Evolutionary conservation across 805 yeast genomes (phyloP).

Genomic region (Wickerhamomyces bovis): DNA sequence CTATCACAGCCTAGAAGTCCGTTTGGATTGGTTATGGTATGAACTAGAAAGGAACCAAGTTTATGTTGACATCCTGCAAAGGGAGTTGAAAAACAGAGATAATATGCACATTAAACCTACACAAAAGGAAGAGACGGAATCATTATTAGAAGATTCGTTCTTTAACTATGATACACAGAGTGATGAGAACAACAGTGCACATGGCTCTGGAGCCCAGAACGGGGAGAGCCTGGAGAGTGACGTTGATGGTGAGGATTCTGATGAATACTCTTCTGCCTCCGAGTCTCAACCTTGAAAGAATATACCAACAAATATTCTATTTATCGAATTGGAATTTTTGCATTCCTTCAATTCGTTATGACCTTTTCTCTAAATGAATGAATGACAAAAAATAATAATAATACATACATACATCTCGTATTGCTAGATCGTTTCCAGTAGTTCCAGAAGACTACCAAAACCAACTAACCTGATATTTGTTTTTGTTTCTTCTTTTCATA

Average conservation of each 20-base stretch:
- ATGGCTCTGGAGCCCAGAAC: neutral
- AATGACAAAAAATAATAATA: too few relatives aligned
- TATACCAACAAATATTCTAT: neutral
- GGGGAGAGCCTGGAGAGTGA: neutral
- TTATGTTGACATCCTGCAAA: constrained; percentile 31
- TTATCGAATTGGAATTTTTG: neutral
- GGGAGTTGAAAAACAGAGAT: constrained; percentile 7
- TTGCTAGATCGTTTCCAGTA: neutral
- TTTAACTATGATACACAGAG: constrained; percentile 11
- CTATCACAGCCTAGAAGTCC: constrained; percentile 41
- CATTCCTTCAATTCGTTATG: neutral
- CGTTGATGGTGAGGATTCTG: neutral
- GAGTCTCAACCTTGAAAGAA: neutral
- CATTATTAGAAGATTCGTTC: constrained; percentile 21
- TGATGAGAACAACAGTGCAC: neutral
- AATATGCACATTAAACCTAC: neutral
- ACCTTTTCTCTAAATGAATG: neutral
- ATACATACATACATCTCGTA: neutral
- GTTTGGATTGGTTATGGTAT: constrained; percentile 51
- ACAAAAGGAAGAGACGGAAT: constrained; percentile 11
- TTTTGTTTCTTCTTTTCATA: constrained; percentile 46
- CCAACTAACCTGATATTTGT: constrained; percentile 12
- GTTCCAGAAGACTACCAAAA: neutral
- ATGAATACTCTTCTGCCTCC: neutral
- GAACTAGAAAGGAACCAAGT: constrained; percentile 42